Evolutionary conservation across 352 stramenopile genomes (phyloP).

Genomic region (Phytophthora capsici): DNA sequence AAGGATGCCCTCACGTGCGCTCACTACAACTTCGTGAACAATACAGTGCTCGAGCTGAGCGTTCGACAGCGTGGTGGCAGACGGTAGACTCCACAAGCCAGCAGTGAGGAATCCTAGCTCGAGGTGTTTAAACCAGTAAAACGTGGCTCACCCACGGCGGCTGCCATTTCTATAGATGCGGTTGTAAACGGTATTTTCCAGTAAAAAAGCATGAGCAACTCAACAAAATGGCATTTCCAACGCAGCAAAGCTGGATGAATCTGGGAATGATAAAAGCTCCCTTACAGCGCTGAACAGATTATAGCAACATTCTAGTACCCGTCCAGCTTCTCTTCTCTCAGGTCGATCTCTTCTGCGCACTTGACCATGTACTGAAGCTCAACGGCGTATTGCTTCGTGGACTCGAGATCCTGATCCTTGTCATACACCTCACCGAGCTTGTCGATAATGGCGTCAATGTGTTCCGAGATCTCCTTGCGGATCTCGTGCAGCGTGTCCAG

Average conservation of each 20-base stretch:
- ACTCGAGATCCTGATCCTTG: constrained; percentile 72
- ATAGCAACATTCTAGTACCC: constrained; percentile 26
- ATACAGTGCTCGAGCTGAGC: constrained; percentile 74
- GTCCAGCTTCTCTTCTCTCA: constrained; percentile 78
- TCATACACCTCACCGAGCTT: constrained; percentile 84
- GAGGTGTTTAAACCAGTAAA: neutral
- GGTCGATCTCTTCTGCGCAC: constrained; percentile 82
- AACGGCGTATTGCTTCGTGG: constrained; percentile 72
- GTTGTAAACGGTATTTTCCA: neutral
- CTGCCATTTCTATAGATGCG: constrained; percentile 10
- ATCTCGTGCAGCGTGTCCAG: constrained; percentile 63
- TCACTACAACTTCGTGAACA: constrained; percentile 89
- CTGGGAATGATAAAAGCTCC: constrained; percentile 9
- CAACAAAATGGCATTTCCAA: constrained; percentile 11
- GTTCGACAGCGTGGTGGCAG: constrained; percentile 81
- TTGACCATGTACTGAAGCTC: constrained; percentile 91
- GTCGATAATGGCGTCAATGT: constrained; percentile 77
- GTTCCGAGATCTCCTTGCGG: constrained; percentile 61
- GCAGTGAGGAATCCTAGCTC: neutral
- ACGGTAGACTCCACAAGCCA: constrained; percentile 40
- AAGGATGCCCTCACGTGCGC: constrained; percentile 88
- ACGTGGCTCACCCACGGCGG: neutral
- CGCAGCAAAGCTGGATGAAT: constrained; percentile 15
- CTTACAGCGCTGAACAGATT: constrained; percentile 7
- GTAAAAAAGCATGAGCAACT: neutral